Evolutionary conservation across 768 basidiomycete species (phyloP).

Genomic region (Trametes cinnabarina): DNA sequence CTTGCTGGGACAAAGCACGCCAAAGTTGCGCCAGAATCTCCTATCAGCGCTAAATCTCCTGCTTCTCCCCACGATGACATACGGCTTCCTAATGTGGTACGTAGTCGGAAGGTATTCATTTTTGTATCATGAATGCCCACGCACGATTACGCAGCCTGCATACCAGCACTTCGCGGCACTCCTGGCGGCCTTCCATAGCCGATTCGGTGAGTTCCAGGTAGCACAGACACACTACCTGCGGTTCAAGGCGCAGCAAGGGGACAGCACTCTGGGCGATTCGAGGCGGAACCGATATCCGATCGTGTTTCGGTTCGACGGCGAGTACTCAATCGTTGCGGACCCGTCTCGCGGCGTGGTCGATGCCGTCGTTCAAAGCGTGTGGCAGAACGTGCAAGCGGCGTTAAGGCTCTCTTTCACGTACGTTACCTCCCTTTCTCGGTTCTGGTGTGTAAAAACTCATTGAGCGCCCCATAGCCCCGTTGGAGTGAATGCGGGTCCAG

Average conservation of each 20-base stretch:
- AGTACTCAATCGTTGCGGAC: conserved; percentile 48
- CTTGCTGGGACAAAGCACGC: no score
- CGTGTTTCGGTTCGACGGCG: conserved; percentile 48
- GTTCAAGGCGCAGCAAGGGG: conserved; percentile 14
- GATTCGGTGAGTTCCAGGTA: conserved; percentile 20
- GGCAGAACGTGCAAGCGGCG: conserved; percentile 20
- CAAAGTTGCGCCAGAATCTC: no score
- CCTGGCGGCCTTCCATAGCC: conserved; percentile 15
- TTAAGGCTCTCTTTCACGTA: conserved; percentile 38
- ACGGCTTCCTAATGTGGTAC: conserved; percentile 2
- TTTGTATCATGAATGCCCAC: neutral
- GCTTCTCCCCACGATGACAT: neutral
- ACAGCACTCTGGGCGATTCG: neutral
- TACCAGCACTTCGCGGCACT: conserved; percentile 23
- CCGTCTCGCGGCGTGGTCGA: conserved; percentile 33
- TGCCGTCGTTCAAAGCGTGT: conserved; percentile 24
- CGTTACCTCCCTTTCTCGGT: neutral
- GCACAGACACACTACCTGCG: conserved; percentile 24
- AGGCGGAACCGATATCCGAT: neutral
- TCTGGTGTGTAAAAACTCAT: neutral
- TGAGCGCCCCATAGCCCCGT: neutral
- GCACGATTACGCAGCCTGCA: conserved; percentile 5
- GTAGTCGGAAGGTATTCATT: neutral
- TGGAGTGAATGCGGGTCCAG: conserved; percentile 10
- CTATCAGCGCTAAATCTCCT: no score